phyloP scores from a whole-genome alignment of 2,329 filamentous ascomycete genomes.

The Talaromyces sp. region DNA sequence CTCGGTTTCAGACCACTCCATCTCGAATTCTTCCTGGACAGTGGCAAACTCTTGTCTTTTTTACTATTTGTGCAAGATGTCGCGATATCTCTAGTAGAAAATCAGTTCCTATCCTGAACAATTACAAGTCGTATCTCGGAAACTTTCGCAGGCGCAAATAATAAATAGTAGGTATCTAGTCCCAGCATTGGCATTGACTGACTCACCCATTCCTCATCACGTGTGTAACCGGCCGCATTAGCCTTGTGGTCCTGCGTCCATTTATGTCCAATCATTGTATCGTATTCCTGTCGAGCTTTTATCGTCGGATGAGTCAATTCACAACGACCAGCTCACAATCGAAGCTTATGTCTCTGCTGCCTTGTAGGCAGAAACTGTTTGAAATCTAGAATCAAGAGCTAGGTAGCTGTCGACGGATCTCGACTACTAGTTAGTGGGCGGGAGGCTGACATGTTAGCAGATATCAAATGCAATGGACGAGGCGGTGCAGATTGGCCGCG shows the following conservation, averaged over 20 bases:
- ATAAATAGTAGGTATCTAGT: not conserved
- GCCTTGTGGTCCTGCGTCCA: not conserved
- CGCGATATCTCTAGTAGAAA: not conserved
- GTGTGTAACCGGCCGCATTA: not conserved
- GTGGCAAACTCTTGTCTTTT: not conserved
- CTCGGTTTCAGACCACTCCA: not conserved
- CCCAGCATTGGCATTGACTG: not conserved
- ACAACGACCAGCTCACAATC: too few species aligned
- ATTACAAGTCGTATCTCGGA: not conserved
- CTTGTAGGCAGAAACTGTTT: not conserved
- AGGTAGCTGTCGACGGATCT: not conserved
- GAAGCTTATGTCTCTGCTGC: not conserved
- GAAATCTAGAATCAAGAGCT: not conserved
- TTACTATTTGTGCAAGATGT: not conserved
- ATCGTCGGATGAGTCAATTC: not conserved
- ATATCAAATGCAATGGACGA: not conserved
- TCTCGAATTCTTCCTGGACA: not conserved
- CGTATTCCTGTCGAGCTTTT: not conserved
- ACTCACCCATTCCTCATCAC: not conserved
- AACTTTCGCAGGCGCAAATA: not conserved
- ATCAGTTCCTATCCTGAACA: not conserved
- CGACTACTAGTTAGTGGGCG: not conserved
- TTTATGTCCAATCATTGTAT: not conserved
- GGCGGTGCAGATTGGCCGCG: not conserved
- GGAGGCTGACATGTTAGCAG: not conserved